Conservation (phyloP, 2,329 filamentous ascomycete species). For the Hypoxylon sp. region DNA sequence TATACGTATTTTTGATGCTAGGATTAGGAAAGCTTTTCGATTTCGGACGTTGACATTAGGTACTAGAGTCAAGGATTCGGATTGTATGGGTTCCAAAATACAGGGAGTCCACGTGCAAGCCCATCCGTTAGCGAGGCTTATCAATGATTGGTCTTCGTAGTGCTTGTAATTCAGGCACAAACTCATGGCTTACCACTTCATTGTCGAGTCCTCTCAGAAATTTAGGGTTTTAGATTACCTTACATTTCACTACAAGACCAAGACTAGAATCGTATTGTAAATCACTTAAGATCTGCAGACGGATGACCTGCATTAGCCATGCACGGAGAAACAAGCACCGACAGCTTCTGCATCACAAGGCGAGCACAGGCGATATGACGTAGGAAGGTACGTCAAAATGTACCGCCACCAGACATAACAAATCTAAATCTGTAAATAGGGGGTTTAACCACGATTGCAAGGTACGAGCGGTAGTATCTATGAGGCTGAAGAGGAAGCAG, state of each 20-base stretch:
- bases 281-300: conserved; percentile 29
- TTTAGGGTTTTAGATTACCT: conserved; percentile 16
- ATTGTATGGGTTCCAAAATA: conserved; percentile 9
- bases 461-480: conserved; percentile 16
- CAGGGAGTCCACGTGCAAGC: conserved; percentile 19
- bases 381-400: conserved; percentile 43
- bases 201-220: neutral
- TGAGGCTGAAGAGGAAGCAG: conserved; percentile 22
- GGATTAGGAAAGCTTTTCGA: conserved; percentile 4
- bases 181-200: conserved; percentile 13
- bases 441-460: conserved; percentile 16
- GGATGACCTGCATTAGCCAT: conserved; percentile 39
- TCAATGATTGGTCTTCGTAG: conserved; percentile 24
- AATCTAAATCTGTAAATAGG: conserved; percentile 16
- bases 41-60: conserved; percentile 3
- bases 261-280: conserved; percentile 21
- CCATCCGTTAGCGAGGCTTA: conserved; percentile 11
- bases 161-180: conserved; percentile 21
- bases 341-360: conserved; percentile 35
- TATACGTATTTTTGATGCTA: neutral
- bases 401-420: conserved; percentile 23
- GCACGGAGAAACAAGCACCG: conserved; percentile 31
- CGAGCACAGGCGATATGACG: conserved; percentile 41
- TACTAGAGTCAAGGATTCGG: neutral
- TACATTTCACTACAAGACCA: conserved; percentile 15